Conservation (phyloP, 2,329 filamentous ascomycete genomes). For the Fusarium chaquense region DNA sequence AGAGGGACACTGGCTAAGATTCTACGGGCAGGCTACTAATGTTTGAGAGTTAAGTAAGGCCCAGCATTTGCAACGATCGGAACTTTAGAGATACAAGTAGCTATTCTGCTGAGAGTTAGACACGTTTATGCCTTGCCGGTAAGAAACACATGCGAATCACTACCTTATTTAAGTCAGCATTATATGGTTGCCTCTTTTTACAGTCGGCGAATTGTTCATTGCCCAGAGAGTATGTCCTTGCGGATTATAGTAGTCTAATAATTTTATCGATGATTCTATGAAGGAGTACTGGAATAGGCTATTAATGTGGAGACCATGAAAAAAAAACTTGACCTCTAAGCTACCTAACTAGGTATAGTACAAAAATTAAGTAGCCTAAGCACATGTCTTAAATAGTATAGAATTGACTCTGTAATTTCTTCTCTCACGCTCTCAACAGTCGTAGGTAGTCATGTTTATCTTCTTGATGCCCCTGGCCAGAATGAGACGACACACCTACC, state of each 20-base stretch:
- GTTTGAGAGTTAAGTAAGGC: background rate
- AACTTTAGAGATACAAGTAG: background rate
- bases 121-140: background rate
- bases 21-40: background rate
- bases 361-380: background rate
- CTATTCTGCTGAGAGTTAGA: background rate
- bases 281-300: too few relatives aligned
- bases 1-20: background rate
- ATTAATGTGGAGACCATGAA: background rate
- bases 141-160: background rate
- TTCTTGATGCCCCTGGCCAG: background rate
- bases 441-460: background rate
- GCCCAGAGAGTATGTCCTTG: too few relatives aligned
- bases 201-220: background rate
- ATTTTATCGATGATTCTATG: slow-evolving; percentile 4
- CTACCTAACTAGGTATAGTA: background rate
- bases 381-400: background rate
- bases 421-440: background rate
- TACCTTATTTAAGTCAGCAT: too few relatives aligned
- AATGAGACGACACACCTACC: background rate
- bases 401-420: background rate
- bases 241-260: too few relatives aligned
- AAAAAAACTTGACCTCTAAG: background rate
- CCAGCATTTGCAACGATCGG: background rate
- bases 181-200: background rate